phyloP scores from a whole-genome alignment of 2,329 filamentous ascomycete genomes.

The Fusarium oxysporum region DNA sequence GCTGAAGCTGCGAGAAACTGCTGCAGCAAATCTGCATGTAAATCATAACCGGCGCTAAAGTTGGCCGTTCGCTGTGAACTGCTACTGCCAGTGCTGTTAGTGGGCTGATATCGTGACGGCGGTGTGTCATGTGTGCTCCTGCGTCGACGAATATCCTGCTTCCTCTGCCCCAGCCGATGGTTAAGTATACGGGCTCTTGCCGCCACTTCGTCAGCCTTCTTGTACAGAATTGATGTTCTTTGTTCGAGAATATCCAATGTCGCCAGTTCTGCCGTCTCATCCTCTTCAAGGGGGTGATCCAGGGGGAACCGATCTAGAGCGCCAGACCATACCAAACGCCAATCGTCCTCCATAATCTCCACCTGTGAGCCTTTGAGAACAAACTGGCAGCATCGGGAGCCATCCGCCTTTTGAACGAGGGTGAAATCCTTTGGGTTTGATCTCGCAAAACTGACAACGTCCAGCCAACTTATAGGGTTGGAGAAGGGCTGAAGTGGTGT shows the following conservation, averaged over 20 bases:
- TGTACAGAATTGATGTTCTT: constrained; percentile 80
- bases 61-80: constrained; percentile 36
- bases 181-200: constrained; percentile 78
- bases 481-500: constrained; percentile 66
- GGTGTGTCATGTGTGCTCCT: constrained; percentile 48
- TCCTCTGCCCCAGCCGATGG: constrained; percentile 69
- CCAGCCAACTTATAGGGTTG: constrained; percentile 80
- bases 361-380: constrained; percentile 83
- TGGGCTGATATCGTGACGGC: constrained; percentile 52
- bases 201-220: constrained; percentile 80
- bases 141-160: constrained; percentile 47
- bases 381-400: constrained; percentile 81
- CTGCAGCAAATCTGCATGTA: constrained; percentile 67
- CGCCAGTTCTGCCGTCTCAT: constrained; percentile 86
- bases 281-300: constrained; percentile 83
- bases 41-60: constrained; percentile 55
- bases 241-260: constrained; percentile 87
- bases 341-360: constrained; percentile 90
- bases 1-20: constrained; percentile 57
- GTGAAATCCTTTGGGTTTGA: constrained; percentile 83
- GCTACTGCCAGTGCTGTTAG: constrained; percentile 42
- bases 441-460: constrained; percentile 86
- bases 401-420: constrained; percentile 75
- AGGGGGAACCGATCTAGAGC: constrained; percentile 83
- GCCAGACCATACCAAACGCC: constrained; percentile 83